Conservation (phyloP, 2,329 filamentous ascomycete genomes). For the Botryotinia globosa region DNA sequence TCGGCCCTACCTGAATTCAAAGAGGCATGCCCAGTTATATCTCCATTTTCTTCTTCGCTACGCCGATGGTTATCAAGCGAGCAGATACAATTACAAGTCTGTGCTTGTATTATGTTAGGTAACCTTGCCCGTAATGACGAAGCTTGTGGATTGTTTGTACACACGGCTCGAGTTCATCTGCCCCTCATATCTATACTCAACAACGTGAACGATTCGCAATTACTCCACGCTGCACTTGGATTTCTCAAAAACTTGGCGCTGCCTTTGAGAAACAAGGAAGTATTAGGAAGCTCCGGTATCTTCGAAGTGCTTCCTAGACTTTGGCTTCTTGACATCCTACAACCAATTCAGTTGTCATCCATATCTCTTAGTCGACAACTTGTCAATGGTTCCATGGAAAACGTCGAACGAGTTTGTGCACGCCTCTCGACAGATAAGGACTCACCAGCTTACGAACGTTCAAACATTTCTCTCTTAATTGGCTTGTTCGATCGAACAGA, state of each 20-base stretch:
- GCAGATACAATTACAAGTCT: constrained; percentile 49
- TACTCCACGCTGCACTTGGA: constrained; percentile 55
- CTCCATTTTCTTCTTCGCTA: constrained; percentile 44
- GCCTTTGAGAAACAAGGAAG: constrained; percentile 52
- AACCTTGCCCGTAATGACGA: constrained; percentile 60
- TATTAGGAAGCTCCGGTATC: constrained; percentile 47
- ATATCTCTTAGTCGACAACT: constrained; percentile 58
- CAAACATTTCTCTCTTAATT: constrained; percentile 42
- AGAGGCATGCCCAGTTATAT: constrained; percentile 44
- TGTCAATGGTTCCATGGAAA: constrained; percentile 51
- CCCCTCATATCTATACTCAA: constrained; percentile 48
- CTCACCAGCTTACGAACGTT: constrained; percentile 38
- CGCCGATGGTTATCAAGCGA: constrained; percentile 47
- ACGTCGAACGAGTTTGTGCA: constrained; percentile 50
- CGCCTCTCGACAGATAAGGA: constrained; percentile 42
- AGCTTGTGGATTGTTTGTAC: constrained; percentile 50
- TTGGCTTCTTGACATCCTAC: constrained; percentile 51
- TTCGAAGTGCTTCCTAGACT: constrained; percentile 53
- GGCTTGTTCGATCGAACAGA: constrained; percentile 46
- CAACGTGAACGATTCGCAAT: constrained; percentile 47
- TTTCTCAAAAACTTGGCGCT: constrained; percentile 66
- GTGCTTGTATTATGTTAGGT: constrained; percentile 59
- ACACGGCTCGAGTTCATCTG: constrained; percentile 44
- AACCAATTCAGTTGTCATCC: constrained; percentile 59
- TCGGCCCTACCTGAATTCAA: constrained; percentile 51